Percentiles rank a stretch among this genome's conserved stretches.
Conservation (phyloP, 768 basidiomycete genomes). For the Cyclocybe cylindracea region DNA sequence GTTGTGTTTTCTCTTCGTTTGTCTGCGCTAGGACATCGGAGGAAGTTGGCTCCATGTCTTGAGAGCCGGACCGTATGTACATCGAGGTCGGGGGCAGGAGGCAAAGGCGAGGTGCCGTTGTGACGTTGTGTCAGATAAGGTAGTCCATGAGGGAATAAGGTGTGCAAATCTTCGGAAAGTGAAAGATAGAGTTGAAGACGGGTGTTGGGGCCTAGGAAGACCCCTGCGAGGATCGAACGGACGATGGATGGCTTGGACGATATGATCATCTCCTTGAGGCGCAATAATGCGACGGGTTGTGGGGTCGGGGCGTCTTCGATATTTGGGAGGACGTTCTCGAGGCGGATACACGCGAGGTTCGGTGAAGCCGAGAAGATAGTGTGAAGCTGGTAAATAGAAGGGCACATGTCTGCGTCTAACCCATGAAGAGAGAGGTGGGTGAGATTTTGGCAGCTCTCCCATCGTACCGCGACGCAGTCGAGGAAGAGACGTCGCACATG, state of each 20-base stretch:
- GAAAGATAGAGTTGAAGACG: constrained; percentile 31
- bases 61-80: constrained; percentile 20
- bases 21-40: constrained; percentile 5
- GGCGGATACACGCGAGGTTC: constrained; percentile 28
- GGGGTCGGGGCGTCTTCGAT: constrained; percentile 1
- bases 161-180: constrained; percentile 22
- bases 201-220: constrained; percentile 21
- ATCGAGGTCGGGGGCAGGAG: neutral
- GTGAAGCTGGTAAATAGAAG: constrained; percentile 33
- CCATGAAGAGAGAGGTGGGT: constrained; percentile 35
- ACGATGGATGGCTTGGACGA: constrained; percentile 25
- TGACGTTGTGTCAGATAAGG: constrained; percentile 6
- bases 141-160: constrained; percentile 27
- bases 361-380: constrained; percentile 35
- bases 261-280: constrained; percentile 31
- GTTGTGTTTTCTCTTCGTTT: too few relatives aligned
- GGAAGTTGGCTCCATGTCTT: constrained; percentile 23
- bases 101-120: too few relatives aligned
- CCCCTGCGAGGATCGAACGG: constrained; percentile 22
- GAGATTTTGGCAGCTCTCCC: constrained; percentile 32
- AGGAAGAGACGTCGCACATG: constrained; percentile 32
- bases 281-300: constrained; percentile 17
- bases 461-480: constrained; percentile 33
- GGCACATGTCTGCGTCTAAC: constrained; percentile 28
- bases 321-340: constrained; percentile 29